Evolutionary conservation across 495 filamentous ascomycete genomes (phyloP).

Genomic region (Xylaria cubensis): DNA sequence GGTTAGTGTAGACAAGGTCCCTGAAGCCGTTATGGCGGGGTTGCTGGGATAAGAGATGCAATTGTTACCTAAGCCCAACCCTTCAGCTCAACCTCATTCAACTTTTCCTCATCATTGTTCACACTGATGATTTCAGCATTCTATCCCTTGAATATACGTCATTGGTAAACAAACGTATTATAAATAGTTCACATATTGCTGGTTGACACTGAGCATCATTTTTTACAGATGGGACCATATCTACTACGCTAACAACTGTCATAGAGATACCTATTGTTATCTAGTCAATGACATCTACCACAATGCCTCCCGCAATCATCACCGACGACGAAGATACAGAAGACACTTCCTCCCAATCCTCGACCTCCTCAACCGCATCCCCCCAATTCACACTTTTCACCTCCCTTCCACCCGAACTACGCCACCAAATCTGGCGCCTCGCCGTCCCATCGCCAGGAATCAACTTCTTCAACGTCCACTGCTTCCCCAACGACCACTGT

Average conservation of each 20-base stretch:
- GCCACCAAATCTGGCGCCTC: conserved; percentile 41
- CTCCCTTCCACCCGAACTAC: conserved; percentile 43
- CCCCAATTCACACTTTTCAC: conserved; percentile 30
- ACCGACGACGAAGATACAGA: neutral
- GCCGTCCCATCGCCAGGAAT: conserved; percentile 35
- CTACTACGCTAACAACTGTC: neutral
- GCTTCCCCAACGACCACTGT: conserved; percentile 36
- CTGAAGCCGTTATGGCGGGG: neutral
- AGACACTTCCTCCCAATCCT: conserved; percentile 5
- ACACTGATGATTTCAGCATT: neutral
- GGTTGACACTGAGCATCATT: neutral
- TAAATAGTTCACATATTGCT: neutral
- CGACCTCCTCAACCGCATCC: neutral
- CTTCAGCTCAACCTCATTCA: neutral
- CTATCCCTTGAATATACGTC: neutral
- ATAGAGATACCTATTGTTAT: neutral
- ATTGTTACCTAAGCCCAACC: neutral
- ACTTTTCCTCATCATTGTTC: neutral
- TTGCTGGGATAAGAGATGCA: neutral
- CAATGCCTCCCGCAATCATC: neutral
- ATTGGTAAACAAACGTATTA: neutral
- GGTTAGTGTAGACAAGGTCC: neutral
- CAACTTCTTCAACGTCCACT: conserved; percentile 45
- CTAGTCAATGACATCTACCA: neutral
- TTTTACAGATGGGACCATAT: neutral